Conservation (phyloP, 441 rosid genomes). For the Adansonia grandidieri region DNA sequence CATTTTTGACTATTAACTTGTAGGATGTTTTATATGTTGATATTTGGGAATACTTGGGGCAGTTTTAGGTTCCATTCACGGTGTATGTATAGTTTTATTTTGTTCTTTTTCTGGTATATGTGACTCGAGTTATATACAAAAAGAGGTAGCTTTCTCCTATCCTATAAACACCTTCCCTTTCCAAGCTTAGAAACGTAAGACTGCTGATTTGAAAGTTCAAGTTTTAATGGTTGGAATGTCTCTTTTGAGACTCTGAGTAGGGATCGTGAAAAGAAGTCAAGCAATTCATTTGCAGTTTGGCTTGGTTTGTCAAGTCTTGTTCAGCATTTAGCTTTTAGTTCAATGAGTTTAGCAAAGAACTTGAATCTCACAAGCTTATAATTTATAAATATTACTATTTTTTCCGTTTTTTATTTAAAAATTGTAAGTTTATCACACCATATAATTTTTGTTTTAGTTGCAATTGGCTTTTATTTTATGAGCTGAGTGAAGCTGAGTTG, state of each 20-base stretch:
- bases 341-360: neutral
- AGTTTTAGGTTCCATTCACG: neutral
- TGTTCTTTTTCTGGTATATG: neutral
- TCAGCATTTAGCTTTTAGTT: neutral
- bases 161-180: neutral
- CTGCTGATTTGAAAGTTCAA: neutral
- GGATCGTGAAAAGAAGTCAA: neutral
- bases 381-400: neutral
- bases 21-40: neutral
- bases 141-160: neutral
- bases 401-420: neutral
- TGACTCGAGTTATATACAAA: neutral
- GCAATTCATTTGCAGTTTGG: neutral
- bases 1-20: neutral
- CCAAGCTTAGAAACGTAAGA: neutral
- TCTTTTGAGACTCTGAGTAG: neutral
- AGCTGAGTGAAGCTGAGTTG: neutral
- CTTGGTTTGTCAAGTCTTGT: neutral
- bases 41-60: neutral
- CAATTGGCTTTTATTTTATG: neutral
- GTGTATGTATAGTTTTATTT: neutral
- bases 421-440: neutral
- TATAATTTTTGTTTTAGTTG: neutral
- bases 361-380: neutral
- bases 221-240: neutral